Percentiles rank a stretch among this genome's conserved stretches.
These are phyloP conservation scores for Coemansia sp. DNA, from an alignment of 192 early-diverging fungal species.

Conservation along the genomic window DNA sequence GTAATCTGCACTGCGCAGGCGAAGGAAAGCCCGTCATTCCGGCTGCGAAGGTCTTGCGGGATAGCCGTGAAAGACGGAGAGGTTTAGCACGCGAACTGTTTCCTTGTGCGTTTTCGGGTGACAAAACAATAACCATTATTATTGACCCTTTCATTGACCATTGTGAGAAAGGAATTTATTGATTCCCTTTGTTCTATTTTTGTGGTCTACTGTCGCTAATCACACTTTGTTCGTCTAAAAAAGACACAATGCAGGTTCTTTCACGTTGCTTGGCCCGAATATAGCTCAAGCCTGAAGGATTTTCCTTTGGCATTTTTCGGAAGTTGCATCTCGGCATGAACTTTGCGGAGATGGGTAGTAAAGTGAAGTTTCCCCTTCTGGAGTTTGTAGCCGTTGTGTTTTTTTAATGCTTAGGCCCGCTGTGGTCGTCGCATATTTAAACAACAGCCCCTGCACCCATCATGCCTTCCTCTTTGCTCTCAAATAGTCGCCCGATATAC, in stretches of 20 bases:
- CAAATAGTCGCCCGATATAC: not conserved
- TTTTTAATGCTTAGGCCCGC: not conserved
- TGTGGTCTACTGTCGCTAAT: not conserved
- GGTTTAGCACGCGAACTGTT: not conserved
- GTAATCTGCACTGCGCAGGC: not conserved
- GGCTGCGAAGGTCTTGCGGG: too few species aligned
- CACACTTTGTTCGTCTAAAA: constrained; percentile 2
- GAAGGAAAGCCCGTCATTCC: not conserved
- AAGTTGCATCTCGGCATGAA: not conserved
- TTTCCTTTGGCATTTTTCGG: constrained; percentile 11
- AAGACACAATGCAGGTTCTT: constrained; percentile 1
- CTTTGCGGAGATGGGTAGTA: not conserved
- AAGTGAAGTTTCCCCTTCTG: not conserved
- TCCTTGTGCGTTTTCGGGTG: not conserved
- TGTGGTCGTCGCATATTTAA: not conserved
- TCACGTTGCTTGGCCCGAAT: constrained; percentile 1
- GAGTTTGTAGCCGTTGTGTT: not conserved
- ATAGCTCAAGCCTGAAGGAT: not conserved
- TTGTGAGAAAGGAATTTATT: constrained; percentile 8
- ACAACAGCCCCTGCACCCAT: not conserved
- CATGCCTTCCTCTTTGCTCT: not conserved
- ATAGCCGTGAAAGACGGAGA: not conserved
- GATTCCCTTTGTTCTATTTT: constrained; percentile 5
- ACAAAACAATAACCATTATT: constrained; percentile 3
- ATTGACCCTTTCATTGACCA: constrained; percentile 2